These are phyloP conservation scores for Zasmidium cellare DNA, from an alignment of 2,329 filamentous ascomycete species.

Conservation along the genomic window DNA sequence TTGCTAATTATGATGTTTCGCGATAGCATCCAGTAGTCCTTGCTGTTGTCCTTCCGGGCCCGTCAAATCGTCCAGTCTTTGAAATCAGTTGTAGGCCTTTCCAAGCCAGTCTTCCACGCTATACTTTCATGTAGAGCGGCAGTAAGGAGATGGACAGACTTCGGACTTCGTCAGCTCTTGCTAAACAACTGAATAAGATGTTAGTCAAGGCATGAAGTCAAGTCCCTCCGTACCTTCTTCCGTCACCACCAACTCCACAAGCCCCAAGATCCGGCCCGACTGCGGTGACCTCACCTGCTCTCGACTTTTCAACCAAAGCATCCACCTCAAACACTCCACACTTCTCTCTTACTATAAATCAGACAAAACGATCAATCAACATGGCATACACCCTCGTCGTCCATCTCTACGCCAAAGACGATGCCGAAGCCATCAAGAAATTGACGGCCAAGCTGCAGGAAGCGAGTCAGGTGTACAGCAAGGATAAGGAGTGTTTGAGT, in stretches of 20 bases:
- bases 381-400: constrained; percentile 64
- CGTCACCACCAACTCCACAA: too few species aligned
- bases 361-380: neutral
- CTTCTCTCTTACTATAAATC: neutral
- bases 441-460: constrained; percentile 72
- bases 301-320: neutral
- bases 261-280: neutral
- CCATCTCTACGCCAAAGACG: constrained; percentile 68
- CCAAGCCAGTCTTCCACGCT: too few species aligned
- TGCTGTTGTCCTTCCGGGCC: too few species aligned
- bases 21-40: too few species aligned
- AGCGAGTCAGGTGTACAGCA: constrained; percentile 69
- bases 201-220: too few species aligned
- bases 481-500: constrained; percentile 65
- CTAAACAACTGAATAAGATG: too few species aligned
- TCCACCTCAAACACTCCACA: constrained; percentile 3
- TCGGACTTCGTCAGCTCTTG: neutral
- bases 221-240: too few species aligned
- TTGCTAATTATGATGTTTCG: too few species aligned
- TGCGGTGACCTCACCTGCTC: neutral
- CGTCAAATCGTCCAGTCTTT: too few species aligned
- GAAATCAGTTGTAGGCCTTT: too few species aligned
- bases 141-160: too few species aligned
- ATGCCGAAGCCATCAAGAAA: constrained; percentile 63
- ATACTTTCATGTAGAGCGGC: too few species aligned